Evolutionary conservation across 441 rosid genomes (phyloP), one percentile per base, ranked within the genome.

Genomic region (Erodium trifolium): DNA sequence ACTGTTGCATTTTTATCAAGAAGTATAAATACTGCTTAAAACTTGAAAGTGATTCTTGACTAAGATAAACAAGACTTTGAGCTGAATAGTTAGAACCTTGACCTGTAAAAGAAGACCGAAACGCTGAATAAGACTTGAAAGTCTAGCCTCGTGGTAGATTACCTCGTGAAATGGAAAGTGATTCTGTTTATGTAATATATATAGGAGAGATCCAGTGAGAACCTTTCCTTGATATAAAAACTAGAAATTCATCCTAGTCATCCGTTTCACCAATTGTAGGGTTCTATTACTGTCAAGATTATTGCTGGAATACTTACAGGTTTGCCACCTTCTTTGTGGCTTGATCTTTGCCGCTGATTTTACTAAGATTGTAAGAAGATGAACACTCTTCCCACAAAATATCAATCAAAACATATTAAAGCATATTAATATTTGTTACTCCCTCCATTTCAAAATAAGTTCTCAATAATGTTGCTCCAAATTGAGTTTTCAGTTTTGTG

Each of bases 61-160:
- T 34, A 34, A 34, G 0, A 34, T 3, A 55, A 11, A 5, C 55
- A 39, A 18, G 34, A 62, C 39, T 29, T 23, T 13, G 67, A 43
- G 39, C 67, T 59, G 11, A 29, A 12, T 57, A 9, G 10, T 16
- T 57, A 57, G 63, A 57, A 57, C 63, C 63, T 57, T 17, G 63
- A 17, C 11, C 27, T 19, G 27, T 57, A 10, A 57, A 17, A 17
- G 63, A 17, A 57, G 23, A 6, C 3, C 27, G 12, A 43, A 57
- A 16, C 3, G 27, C 63, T 17, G 23, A 55, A 55, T 23, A 55
- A 6, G 37, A 34, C 37, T 55, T 55, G 62, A 17, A 57, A 0
- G 27, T 57, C 11, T 57, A 57, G 49, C 49, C 37, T 43, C 12
- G 8, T 43, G 49, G 12, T 9, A 43, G 49, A 43, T 8, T 43